Percentiles rank a stretch among this genome's conserved stretches.
Evolutionary conservation across 495 filamentous ascomycete genomes (phyloP).

Genomic region (Penicillium malachiteum): DNA sequence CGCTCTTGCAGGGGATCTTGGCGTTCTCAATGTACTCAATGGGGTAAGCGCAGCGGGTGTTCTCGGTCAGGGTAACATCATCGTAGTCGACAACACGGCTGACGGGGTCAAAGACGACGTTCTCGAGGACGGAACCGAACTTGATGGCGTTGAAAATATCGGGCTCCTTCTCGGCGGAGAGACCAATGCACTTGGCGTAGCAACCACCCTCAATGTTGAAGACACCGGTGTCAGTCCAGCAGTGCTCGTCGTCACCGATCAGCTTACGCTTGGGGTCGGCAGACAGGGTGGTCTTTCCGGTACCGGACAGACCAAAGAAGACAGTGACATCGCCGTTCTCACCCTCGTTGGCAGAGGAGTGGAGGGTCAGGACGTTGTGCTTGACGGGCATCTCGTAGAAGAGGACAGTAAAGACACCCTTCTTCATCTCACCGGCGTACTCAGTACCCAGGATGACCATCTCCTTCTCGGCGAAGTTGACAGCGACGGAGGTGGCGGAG

Average conservation of each 20-base stretch:
- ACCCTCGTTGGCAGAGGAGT: conserved; percentile 92
- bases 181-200: conserved; percentile 98
- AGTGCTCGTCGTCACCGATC: conserved; percentile 99
- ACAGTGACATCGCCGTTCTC: conserved; percentile 88
- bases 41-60: conserved; percentile 97
- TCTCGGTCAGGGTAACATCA: conserved; percentile 91
- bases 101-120: conserved; percentile 92
- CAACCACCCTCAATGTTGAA: conserved; percentile 99
- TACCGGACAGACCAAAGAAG: conserved; percentile 98
- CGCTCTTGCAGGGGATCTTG: conserved; percentile 90
- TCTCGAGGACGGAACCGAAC: conserved; percentile 97
- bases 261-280: conserved; percentile 94
- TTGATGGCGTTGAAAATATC: conserved; percentile 97
- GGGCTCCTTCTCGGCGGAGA: conserved; percentile 97
- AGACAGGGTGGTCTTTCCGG: conserved; percentile 97
- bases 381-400: conserved; percentile 99
- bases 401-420: conserved; percentile 97
- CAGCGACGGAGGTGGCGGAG: conserved; percentile 81
- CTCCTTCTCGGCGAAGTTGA: conserved; percentile 88
- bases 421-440: conserved; percentile 99
- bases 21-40: conserved; percentile 99
- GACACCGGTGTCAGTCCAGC: conserved; percentile 94
- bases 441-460: conserved; percentile 99
- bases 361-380: conserved; percentile 97
- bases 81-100: conserved; percentile 94